Percentiles rank a stretch among this genome's conserved stretches.
Conservation (phyloP, 495 filamentous ascomycete genomes). For the Barbatosphaeria neglecta region DNA sequence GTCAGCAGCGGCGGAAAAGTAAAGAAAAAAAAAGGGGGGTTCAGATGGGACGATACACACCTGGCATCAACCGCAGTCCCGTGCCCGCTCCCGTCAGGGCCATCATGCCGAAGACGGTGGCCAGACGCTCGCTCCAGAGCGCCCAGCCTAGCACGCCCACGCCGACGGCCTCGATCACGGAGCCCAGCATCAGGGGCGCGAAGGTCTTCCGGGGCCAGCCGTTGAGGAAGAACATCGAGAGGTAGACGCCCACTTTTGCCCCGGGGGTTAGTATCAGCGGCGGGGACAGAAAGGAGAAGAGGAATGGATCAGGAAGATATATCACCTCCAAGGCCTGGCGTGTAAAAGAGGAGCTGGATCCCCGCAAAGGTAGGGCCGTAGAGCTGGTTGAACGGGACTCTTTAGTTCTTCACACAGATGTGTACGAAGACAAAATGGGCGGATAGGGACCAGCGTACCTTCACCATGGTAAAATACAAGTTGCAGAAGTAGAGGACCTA, state of each 20-base stretch:
- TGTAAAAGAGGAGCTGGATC: slow-evolving; percentile 31
- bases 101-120: slow-evolving; percentile 41
- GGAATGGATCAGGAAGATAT: not conserved
- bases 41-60: too few relatives aligned
- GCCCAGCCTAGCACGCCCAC: slow-evolving; percentile 32
- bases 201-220: slow-evolving; percentile 39
- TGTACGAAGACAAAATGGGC: not conserved
- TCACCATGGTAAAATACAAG: slow-evolving; percentile 41
- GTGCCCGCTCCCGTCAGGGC: slow-evolving; percentile 41
- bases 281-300: not conserved
- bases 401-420: not conserved
- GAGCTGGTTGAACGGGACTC: slow-evolving; percentile 11
- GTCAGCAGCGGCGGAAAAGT: too few relatives aligned
- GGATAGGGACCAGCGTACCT: too few relatives aligned
- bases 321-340: slow-evolving; percentile 23
- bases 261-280: not conserved
- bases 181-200: slow-evolving; percentile 34
- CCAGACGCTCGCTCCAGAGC: slow-evolving; percentile 20
- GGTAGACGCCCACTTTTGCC: slow-evolving; percentile 33
- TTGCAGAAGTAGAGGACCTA: slow-evolving; percentile 45
- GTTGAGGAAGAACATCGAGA: slow-evolving; percentile 40
- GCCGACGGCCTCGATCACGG: slow-evolving; percentile 33
- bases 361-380: slow-evolving; percentile 32
- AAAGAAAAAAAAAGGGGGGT: too few relatives aligned
- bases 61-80: slow-evolving; percentile 21